Conservation (phyloP, 2,329 filamentous ascomycete genomes). For the Coniochaeta ligniaria region DNA sequence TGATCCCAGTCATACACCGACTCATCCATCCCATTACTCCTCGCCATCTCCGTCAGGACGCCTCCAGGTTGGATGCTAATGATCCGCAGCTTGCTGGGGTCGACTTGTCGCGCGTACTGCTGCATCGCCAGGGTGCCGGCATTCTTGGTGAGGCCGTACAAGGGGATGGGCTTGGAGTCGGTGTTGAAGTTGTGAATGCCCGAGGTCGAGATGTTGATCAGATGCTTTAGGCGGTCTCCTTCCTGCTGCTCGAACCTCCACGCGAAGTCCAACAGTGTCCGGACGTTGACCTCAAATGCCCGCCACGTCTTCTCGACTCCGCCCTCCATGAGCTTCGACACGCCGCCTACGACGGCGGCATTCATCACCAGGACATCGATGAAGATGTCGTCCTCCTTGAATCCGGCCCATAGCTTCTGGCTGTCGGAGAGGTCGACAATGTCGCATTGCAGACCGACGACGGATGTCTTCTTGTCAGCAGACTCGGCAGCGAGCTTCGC, state of each 20-base stretch:
- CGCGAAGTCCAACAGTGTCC: slow-evolving; percentile 20
- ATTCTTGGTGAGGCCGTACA: slow-evolving; percentile 31
- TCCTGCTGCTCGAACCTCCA: slow-evolving; percentile 26
- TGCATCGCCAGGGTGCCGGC: slow-evolving; percentile 27
- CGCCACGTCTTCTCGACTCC: slow-evolving; percentile 16
- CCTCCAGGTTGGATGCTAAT: slow-evolving; percentile 31
- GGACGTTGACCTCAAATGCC: slow-evolving; percentile 20
- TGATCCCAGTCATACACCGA: slow-evolving; percentile 19
- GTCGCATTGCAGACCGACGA: slow-evolving; percentile 24
- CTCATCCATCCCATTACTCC: slow-evolving; percentile 13
- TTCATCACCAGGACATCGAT: slow-evolving; percentile 28
- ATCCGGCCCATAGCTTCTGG: slow-evolving; percentile 20
- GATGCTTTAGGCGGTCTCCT: slow-evolving; percentile 13
- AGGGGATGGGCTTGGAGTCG: slow-evolving; percentile 14
- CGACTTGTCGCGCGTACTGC: slow-evolving; percentile 26
- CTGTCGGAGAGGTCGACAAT: slow-evolving; percentile 14
- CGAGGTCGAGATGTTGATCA: slow-evolving; percentile 23
- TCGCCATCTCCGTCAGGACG: slow-evolving; percentile 23
- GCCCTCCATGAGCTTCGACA: slow-evolving; percentile 13
- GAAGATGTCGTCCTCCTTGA: slow-evolving; percentile 11
- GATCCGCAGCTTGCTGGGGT: slow-evolving; percentile 26
- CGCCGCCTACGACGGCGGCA: slow-evolving; percentile 12
- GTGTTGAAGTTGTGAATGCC: slow-evolving; percentile 16
- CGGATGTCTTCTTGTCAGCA: slow-evolving; percentile 12
- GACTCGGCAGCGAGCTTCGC: slow-evolving; percentile 5